Evolutionary conservation across 768 basidiomycete genomes (phyloP).

Genomic region (Fibroporia radiculosa): DNA sequence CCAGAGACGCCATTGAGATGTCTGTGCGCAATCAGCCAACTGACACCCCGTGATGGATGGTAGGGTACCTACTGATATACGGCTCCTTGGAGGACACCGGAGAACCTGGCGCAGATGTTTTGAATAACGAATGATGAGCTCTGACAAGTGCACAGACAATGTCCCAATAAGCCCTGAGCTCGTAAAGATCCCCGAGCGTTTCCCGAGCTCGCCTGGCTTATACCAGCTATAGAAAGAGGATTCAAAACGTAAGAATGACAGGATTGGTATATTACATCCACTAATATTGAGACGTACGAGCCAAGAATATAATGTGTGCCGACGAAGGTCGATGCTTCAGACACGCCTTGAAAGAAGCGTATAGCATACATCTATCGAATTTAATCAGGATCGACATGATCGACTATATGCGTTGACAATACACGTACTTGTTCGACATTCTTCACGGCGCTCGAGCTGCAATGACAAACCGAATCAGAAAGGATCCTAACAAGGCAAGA

Average conservation of each 20-base stretch:
- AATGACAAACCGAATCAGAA: background rate
- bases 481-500: no score
- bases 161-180: slow-evolving; percentile 55
- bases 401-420: no score
- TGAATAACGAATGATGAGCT: background rate
- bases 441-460: slow-evolving; percentile 47
- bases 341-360: slow-evolving; percentile 65
- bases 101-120: slow-evolving; percentile 35
- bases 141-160: slow-evolving; percentile 31
- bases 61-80: slow-evolving; percentile 41
- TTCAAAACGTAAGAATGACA: background rate
- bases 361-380: slow-evolving; percentile 50
- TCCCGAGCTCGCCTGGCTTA: slow-evolving; percentile 60
- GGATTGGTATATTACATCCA: background rate
- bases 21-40: slow-evolving; percentile 21
- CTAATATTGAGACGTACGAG: slow-evolving; percentile 36
- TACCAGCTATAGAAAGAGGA: slow-evolving; percentile 42
- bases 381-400: no score
- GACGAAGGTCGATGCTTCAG: slow-evolving; percentile 71
- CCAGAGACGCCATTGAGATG: slow-evolving; percentile 44
- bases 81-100: slow-evolving; percentile 55
- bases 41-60: background rate
- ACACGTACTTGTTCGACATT: slow-evolving; percentile 45
- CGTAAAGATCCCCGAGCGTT: slow-evolving; percentile 66
- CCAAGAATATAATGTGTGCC: slow-evolving; percentile 69